Percentiles rank a stretch among this genome's conserved stretches.
Conservation (phyloP, 805 yeast genomes). For the Wickerhamiella hasegawae region DNA sequence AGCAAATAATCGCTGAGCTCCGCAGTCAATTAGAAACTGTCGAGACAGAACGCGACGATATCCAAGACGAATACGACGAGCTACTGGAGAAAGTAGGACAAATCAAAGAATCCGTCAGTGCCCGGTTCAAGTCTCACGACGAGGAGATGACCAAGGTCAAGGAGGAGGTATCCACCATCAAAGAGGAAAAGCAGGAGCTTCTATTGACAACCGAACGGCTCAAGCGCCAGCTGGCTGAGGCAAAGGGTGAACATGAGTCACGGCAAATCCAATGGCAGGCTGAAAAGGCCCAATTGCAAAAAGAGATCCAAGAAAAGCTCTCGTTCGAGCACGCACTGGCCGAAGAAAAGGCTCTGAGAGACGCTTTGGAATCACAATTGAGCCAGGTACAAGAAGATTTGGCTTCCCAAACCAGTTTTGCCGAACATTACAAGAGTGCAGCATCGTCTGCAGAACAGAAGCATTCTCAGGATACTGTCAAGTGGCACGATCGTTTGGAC, state of each 20-base stretch:
- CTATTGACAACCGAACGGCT: background rate
- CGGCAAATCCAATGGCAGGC: background rate
- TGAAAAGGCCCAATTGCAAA: conserved; percentile 12
- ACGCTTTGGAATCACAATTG: conserved; percentile 10
- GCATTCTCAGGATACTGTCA: background rate
- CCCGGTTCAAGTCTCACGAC: conserved; percentile 28
- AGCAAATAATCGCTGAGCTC: too few relatives aligned
- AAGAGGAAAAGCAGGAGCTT: background rate
- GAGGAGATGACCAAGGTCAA: conserved; percentile 18
- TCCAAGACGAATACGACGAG: conserved; percentile 27
- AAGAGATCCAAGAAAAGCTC: conserved; percentile 23
- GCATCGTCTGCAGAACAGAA: conserved; percentile 2
- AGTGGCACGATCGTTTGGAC: background rate
- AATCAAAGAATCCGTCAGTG: conserved; percentile 26
- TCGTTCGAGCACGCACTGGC: conserved; percentile 23
- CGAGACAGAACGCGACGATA: conserved; percentile 29
- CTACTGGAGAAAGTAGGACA: conserved; percentile 23
- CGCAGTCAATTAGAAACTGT: conserved; percentile 29
- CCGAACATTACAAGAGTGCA: conserved; percentile 17
- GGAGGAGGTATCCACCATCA: conserved; percentile 24
- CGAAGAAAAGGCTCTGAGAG: conserved; percentile 16
- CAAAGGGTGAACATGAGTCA: background rate
- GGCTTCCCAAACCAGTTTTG: conserved; percentile 14
- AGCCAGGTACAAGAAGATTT: conserved; percentile 21
- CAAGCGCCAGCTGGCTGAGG: background rate